Evolutionary conservation across 768 basidiomycete genomes (phyloP).

Genomic region (Russula emetica): DNA sequence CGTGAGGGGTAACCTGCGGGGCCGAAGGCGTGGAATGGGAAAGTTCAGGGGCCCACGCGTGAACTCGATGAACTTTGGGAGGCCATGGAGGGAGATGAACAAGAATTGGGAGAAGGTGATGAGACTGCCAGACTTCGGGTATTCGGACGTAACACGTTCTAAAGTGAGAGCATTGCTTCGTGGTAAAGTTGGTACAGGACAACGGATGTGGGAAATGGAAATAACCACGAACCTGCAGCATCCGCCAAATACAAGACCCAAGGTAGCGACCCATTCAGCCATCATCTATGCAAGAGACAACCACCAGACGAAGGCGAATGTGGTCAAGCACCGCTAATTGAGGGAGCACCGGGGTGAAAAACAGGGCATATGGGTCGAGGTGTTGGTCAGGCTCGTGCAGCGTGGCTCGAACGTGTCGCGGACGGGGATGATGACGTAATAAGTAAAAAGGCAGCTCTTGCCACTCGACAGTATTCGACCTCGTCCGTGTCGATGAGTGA

Average conservation of each 20-base stretch:
- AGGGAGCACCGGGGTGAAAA: not conserved
- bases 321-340: not conserved
- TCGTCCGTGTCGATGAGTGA: no score
- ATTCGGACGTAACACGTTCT: constrained; percentile 64
- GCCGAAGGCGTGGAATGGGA: constrained; percentile 48
- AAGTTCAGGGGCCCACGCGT: constrained; percentile 9
- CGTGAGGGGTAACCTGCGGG: constrained; percentile 62
- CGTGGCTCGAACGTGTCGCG: not conserved
- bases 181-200: constrained; percentile 2
- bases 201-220: constrained; percentile 1
- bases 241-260: constrained; percentile 81
- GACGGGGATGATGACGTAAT: no score
- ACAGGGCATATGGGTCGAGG: not conserved
- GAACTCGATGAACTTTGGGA: constrained; percentile 53
- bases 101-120: constrained; percentile 88
- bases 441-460: no score
- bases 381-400: not conserved
- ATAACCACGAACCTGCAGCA: constrained; percentile 63
- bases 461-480: no score
- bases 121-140: constrained; percentile 71
- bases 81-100: constrained; percentile 66
- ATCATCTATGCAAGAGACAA: constrained; percentile 2
- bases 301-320: not conserved
- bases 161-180: constrained; percentile 72
- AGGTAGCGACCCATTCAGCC: constrained; percentile 55